phyloP scores from a whole-genome alignment of 495 filamentous ascomycete species.

The Aspergillus affinis region DNA sequence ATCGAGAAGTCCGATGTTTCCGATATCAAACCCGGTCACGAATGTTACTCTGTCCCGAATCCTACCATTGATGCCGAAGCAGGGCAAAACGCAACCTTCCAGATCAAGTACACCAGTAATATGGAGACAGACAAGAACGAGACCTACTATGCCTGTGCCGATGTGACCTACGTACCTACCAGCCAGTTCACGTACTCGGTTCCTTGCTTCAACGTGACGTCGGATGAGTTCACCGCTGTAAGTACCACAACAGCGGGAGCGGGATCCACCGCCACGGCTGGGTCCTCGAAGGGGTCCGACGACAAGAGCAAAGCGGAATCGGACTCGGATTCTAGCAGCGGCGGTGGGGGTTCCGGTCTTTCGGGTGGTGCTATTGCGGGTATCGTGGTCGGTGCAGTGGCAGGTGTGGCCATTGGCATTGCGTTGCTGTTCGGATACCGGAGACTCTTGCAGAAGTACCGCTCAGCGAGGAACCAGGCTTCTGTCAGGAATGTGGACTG shows the following conservation, averaged over 20 bases:
- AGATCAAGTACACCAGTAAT: conserved; percentile 48
- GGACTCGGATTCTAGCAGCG: conserved; percentile 1
- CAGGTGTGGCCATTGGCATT: conserved; percentile 27
- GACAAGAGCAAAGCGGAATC: background rate
- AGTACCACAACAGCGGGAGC: conserved; percentile 1
- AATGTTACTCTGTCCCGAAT: conserved; percentile 49
- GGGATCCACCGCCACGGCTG: conserved; percentile 6
- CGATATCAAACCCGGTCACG: conserved; percentile 46
- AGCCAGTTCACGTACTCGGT: conserved; percentile 37
- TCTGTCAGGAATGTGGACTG: conserved; percentile 19
- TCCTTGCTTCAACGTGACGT: conserved; percentile 52
- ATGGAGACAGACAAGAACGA: conserved; percentile 44
- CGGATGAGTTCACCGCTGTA: conserved; percentile 22
- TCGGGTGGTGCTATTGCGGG: conserved; percentile 47
- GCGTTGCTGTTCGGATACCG: conserved; percentile 19
- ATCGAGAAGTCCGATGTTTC: conserved; percentile 26
- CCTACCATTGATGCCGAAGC: conserved; percentile 33
- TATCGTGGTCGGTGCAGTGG: conserved; percentile 46
- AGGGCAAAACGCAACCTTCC: conserved; percentile 52
- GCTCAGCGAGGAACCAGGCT: conserved; percentile 12
- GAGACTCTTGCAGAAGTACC: conserved; percentile 18
- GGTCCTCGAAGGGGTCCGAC: conserved; percentile 4
- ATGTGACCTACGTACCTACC: conserved; percentile 47
- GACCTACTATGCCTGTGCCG: conserved; percentile 53
- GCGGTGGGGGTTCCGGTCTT: conserved; percentile 23